Percentiles rank a stretch among this genome's conserved stretches.
These are phyloP conservation scores for Physcia stellaris DNA, from an alignment of 495 filamentous ascomycete genomes.

Conservation along the genomic window DNA sequence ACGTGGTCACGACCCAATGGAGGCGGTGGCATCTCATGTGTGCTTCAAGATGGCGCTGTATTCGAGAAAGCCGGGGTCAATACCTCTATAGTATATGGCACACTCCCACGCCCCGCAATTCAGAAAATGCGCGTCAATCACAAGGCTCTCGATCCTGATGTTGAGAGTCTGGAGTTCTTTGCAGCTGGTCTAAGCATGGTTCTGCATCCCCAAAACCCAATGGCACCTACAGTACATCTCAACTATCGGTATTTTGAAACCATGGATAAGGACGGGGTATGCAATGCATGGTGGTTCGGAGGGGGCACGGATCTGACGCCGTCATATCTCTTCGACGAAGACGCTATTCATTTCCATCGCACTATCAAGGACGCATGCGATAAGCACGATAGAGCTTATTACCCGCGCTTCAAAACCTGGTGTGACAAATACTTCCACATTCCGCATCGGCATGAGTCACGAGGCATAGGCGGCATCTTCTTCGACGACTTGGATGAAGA, in stretches of 20 bases:
- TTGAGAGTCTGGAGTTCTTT: constrained; percentile 80
- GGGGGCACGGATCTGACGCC: constrained; percentile 92
- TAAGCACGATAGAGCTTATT: constrained; percentile 83
- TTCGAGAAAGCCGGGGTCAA: constrained; percentile 98
- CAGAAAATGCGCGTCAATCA: constrained; percentile 90
- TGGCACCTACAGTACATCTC: constrained; percentile 93
- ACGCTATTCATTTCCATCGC: constrained; percentile 91
- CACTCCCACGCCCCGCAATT: constrained; percentile 75
- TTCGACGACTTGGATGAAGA: constrained; percentile 89
- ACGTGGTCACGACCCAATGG: constrained; percentile 80
- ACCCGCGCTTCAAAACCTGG: constrained; percentile 93
- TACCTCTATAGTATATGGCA: constrained; percentile 87
- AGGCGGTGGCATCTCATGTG: constrained; percentile 77
- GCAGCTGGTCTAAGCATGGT: constrained; percentile 87
- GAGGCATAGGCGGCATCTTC: constrained; percentile 93
- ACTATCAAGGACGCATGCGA: constrained; percentile 89
- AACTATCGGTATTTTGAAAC: constrained; percentile 99
- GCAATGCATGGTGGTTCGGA: constrained; percentile 89
- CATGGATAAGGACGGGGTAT: constrained; percentile 45
- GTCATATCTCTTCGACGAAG: constrained; percentile 88
- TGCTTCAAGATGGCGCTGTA: constrained; percentile 87
- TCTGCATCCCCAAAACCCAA: constrained; percentile 84
- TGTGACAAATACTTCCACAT: constrained; percentile 96
- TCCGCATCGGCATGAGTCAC: constrained; percentile 77
- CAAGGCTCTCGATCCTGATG: constrained; percentile 70